phyloP scores from a whole-genome alignment of 345 rosid species.

The Draba incana region DNA sequence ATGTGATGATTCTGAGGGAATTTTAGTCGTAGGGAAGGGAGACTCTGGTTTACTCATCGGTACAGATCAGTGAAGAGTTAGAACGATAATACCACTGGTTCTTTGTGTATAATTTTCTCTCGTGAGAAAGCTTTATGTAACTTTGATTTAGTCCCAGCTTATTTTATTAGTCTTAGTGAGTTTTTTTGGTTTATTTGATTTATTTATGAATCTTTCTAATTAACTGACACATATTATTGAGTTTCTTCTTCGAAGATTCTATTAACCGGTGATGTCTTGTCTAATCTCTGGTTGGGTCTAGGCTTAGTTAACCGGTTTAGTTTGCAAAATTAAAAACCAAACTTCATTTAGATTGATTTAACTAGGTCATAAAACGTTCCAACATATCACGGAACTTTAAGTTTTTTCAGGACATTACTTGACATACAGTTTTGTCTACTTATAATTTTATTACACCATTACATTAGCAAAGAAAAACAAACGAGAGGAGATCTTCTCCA shows the following conservation, averaged over 20 bases:
- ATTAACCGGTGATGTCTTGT: too few species aligned
- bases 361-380: neutral
- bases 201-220: conserved; percentile 13
- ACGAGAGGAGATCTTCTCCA: neutral
- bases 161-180: conserved; percentile 5
- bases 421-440: conserved; percentile 19
- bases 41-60: conserved; percentile 34
- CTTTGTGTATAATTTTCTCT: conserved; percentile 34
- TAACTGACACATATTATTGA: neutral
- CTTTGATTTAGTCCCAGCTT: conserved; percentile 31
- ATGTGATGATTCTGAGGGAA: conserved; percentile 39
- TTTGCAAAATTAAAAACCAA: too few species aligned
- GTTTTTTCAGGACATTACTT: neutral
- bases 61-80: conserved; percentile 39
- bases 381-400: conserved; percentile 4
- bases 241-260: neutral
- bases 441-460: conserved; percentile 23
- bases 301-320: too few species aligned
- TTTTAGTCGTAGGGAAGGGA: conserved; percentile 37
- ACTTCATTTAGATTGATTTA: too few species aligned
- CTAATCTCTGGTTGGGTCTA: too few species aligned
- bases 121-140: conserved; percentile 28
- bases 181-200: neutral
- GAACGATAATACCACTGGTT: conserved; percentile 37
- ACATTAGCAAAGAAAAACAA: neutral